Conservation (phyloP, 164 flowering plant genomes). For the Aristolochia californica region DNA sequence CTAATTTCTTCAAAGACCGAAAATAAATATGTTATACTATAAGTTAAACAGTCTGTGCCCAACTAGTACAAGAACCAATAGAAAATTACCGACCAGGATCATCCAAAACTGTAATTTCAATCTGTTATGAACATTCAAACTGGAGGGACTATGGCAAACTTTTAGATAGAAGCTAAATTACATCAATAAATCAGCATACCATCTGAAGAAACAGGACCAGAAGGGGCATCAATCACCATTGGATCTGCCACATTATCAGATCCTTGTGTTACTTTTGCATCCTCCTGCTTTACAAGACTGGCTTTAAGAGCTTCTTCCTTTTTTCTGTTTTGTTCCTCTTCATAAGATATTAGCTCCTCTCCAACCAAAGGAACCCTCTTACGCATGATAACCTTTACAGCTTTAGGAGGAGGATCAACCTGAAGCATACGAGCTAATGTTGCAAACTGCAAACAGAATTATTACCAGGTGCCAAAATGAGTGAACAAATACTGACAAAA, state of each 20-base stretch:
- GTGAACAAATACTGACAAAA: too few species aligned
- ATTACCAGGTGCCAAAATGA: background rate
- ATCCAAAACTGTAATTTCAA: too few species aligned
- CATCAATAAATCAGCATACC: conserved; percentile 29
- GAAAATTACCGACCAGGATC: too few species aligned
- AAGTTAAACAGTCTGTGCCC: too few species aligned
- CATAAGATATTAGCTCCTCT: conserved; percentile 89
- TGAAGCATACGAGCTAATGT: conserved; percentile 96
- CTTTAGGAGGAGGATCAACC: conserved; percentile 97
- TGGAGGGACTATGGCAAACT: background rate
- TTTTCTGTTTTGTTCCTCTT: conserved; percentile 88
- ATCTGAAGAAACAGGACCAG: conserved; percentile 29
- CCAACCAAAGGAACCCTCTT: conserved; percentile 93
- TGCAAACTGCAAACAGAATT: conserved; percentile 48
- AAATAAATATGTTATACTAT: too few species aligned
- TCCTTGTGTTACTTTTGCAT: conserved; percentile 47
- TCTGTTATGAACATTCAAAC: too few species aligned
- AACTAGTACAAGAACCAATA: too few species aligned
- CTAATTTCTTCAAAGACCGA: too few species aligned
- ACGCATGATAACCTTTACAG: conserved; percentile 84
- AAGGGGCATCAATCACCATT: conserved; percentile 58
- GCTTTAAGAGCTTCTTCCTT: conserved; percentile 89
- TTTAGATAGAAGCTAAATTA: background rate
- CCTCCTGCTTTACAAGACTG: conserved; percentile 67
- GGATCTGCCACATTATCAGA: conserved; percentile 57